Evolutionary conservation across 495 filamentous ascomycete species (phyloP), one percentile per base, ranked within the genome.

Genomic region (Neurospora sp.): DNA sequence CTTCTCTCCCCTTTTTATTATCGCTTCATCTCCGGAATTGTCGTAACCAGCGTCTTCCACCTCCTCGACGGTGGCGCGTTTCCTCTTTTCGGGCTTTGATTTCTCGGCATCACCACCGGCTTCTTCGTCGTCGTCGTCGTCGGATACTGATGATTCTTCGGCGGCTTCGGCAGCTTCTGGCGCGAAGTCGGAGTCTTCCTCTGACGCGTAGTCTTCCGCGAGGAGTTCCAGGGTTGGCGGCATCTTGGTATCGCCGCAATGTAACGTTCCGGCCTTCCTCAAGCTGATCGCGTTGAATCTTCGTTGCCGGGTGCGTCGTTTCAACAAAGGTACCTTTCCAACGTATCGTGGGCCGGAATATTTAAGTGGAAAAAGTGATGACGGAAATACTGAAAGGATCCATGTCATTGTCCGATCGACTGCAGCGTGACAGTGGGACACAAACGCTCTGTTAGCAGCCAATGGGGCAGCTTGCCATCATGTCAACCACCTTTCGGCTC

Each of bases 11-110:
- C 88, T 83, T 45, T 84, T 82, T 75, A 95, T 91, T 16, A 91
- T 91, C 0, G 85, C 88, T 78, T 96, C 93, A 79, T 96, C 93
- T n/a, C 93, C 92, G 2, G 92, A 94, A 74, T 90, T 85, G 74
- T 87, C 85, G 70, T 86, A 83, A 18, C 82, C 86, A 16, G 78
- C 78, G 73, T 84, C 85, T 37, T 80, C 80, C 31, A 80, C 84
- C 42, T 80, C 83, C 31, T 81, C 81, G 27, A 81, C 80, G 2
- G 75, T 79, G 12, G 65, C 69, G 7, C 81, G 76, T 76, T 85
- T 86, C 71, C 79, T 78, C 69, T 81, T 85, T 18, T 47, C 22
- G 10, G 72, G 70, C 22, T 69, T 72, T 7, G 10, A 16, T 65
- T 65, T 65, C 27, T 65, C 53, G 53, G 14, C 27, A 42, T 71